phyloP scores from a whole-genome alignment of 768 basidiomycete species.

The Auriscalpium orientale region DNA sequence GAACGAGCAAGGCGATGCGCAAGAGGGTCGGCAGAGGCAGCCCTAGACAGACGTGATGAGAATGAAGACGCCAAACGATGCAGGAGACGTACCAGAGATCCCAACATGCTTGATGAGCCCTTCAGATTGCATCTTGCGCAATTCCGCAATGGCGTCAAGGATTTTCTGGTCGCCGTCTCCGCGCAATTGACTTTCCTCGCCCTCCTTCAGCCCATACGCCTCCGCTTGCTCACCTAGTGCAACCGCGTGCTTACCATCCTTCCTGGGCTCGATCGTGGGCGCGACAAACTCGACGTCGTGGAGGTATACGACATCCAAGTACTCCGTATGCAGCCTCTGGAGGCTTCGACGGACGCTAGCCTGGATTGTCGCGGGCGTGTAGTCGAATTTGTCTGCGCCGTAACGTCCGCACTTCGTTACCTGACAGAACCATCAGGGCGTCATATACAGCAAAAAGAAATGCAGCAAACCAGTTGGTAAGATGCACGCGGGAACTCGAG shows the following conservation, averaged over 20 bases:
- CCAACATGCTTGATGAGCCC: conserved; percentile 71
- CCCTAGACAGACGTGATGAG: conserved; percentile 33
- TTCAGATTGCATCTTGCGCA: conserved; percentile 62
- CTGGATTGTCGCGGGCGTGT: conserved; percentile 58
- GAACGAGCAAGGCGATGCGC: conserved; percentile 69
- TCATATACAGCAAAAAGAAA: neutral
- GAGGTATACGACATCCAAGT: conserved; percentile 74
- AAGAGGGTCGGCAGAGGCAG: conserved; percentile 80
- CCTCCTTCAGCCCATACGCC: conserved; percentile 58
- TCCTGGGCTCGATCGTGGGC: conserved; percentile 39
- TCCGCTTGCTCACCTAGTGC: conserved; percentile 48
- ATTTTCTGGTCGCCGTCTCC: conserved; percentile 70
- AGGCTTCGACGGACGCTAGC: conserved; percentile 61
- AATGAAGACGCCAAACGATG: neutral
- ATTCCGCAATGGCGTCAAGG: conserved; percentile 56
- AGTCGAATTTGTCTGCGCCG: conserved; percentile 62
- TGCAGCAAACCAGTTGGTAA: conserved; percentile 55
- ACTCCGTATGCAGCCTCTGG: conserved; percentile 60
- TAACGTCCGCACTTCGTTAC: conserved; percentile 86
- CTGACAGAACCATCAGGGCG: conserved; percentile 27
- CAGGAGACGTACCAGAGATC: conserved; percentile 53
- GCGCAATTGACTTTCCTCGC: conserved; percentile 46
- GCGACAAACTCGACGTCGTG: conserved; percentile 82
- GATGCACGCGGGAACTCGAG: conserved; percentile 70
- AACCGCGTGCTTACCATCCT: conserved; percentile 45